Conservation (phyloP, 768 basidiomycete genomes). For the Dacryopinax primogenitus region DNA sequence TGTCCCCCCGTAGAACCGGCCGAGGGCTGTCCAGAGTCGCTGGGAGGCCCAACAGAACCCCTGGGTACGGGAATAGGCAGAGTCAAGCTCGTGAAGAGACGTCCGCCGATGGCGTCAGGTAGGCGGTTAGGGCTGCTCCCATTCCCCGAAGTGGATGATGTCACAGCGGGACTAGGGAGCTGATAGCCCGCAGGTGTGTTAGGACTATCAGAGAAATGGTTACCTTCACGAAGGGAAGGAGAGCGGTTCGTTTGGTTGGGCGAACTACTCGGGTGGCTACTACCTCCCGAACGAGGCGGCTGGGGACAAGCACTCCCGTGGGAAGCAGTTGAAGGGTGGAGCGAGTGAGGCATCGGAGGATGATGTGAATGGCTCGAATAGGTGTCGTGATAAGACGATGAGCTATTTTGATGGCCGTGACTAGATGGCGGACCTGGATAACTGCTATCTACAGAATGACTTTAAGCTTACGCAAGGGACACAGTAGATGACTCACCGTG, state of each 20-base stretch:
- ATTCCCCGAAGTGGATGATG: not conserved
- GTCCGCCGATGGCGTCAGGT: not conserved
- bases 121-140: not conserved
- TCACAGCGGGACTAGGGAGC: not conserved
- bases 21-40: not conserved
- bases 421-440: not conserved
- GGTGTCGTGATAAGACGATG: not conserved
- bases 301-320: not conserved
- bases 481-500: not conserved
- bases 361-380: not conserved
- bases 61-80: not conserved
- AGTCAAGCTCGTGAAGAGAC: not conserved
- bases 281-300: not conserved
- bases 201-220: not conserved
- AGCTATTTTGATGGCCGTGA: not conserved
- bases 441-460: not conserved
- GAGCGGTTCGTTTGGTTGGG: not conserved
- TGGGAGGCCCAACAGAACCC: not conserved
- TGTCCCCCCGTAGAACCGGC: not conserved
- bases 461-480: not conserved
- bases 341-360: not conserved
- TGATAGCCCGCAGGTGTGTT: not conserved
- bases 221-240: not conserved
- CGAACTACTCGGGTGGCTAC: not conserved
- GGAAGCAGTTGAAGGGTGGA: not conserved